phyloP scores from a whole-genome alignment of 1,284 basidiomycete genomes.

The Cryptococcus hybrid region DNA sequence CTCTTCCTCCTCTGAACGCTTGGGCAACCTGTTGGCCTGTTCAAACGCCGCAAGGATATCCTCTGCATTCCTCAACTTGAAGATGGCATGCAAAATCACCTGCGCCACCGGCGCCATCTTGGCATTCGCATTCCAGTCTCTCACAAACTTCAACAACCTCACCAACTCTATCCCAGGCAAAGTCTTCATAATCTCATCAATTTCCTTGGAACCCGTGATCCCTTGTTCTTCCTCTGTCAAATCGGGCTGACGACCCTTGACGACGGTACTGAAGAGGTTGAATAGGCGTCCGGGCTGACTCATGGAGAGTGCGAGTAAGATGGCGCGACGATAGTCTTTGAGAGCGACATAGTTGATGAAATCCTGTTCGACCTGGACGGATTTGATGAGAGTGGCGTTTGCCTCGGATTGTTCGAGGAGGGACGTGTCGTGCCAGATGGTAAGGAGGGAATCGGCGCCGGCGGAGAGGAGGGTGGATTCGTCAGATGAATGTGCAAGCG shows the following conservation, averaged over 20 bases:
- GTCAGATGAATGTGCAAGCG: conserved; percentile 72
- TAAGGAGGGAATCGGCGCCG: conserved; percentile 89
- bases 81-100: conserved; percentile 73
- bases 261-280: conserved; percentile 70
- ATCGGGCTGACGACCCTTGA: conserved; percentile 4
- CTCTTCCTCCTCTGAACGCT: conserved; percentile 19
- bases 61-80: conserved; percentile 70
- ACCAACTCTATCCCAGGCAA: conserved; percentile 72
- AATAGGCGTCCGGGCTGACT: conserved; percentile 87
- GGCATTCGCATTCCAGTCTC: conserved; percentile 92
- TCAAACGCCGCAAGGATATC: conserved; percentile 72
- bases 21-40: conserved; percentile 25
- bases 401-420: conserved; percentile 68
- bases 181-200: conserved; percentile 78
- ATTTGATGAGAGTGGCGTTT: conserved; percentile 65
- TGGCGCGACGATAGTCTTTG: conserved; percentile 87
- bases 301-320: conserved; percentile 86
- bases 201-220: conserved; percentile 63
- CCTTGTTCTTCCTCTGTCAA: conserved; percentile 2
- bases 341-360: conserved; percentile 85
- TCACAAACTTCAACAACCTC: conserved; percentile 75
- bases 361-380: conserved; percentile 88
- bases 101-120: conserved; percentile 86
- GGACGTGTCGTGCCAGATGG: conserved; percentile 92
- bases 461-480: conserved; percentile 83